These are phyloP conservation scores for Pseudocercospora eumusae DNA, from an alignment of 2,329 filamentous ascomycete genomes.

Conservation along the genomic window DNA sequence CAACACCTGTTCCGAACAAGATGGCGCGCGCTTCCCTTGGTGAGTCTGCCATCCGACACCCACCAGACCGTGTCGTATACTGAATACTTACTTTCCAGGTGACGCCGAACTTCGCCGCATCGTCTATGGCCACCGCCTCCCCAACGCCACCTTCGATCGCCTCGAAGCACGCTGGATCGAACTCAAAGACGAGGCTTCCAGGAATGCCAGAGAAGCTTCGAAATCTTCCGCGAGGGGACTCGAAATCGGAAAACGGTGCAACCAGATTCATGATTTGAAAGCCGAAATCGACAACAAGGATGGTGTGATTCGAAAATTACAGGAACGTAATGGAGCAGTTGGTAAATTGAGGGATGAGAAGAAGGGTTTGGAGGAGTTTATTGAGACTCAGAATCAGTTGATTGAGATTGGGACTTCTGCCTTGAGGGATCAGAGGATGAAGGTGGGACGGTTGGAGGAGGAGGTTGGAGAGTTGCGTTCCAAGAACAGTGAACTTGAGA, in stretches of 20 bases:
- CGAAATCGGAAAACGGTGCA: conserved; percentile 17
- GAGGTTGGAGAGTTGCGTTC: conserved; percentile 1
- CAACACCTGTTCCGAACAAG: not conserved
- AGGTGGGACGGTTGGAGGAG: not conserved
- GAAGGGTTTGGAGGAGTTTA: conserved; percentile 7
- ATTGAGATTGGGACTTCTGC: conserved; percentile 14
- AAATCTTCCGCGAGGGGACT: conserved; percentile 1
- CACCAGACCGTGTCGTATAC: not conserved
- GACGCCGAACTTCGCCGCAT: conserved; percentile 4
- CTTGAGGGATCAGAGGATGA: conserved; percentile 16
- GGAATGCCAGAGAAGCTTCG: not conserved
- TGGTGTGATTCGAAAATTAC: not conserved
- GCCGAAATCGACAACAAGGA: not conserved
- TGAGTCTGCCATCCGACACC: too few species aligned
- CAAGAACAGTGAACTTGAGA: conserved; percentile 6
- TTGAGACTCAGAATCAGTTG: conserved; percentile 8
- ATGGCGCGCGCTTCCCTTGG: not conserved
- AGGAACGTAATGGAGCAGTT: not conserved
- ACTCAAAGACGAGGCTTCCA: not conserved
- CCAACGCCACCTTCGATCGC: not conserved
- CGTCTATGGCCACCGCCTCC: not conserved
- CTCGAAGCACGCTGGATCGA: not conserved
- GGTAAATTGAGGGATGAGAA: conserved; percentile 15
- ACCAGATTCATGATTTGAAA: conserved; percentile 12
- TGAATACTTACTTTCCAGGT: not conserved